phyloP scores from a whole-genome alignment of 2,329 filamentous ascomycete genomes.

The Amylocarpus encephaloides region DNA sequence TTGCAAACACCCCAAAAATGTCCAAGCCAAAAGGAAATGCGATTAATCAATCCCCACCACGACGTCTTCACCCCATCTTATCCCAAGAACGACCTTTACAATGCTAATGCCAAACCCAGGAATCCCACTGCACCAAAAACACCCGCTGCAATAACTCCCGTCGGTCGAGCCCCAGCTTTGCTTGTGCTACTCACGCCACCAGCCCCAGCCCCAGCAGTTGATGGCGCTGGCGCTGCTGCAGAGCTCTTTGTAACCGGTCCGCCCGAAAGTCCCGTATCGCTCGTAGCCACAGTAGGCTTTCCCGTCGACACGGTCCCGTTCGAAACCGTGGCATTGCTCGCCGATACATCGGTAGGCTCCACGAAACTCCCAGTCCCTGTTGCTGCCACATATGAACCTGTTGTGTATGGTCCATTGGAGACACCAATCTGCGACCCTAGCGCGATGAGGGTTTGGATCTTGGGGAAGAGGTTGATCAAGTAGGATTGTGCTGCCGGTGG shows the following conservation, averaged over 20 bases:
- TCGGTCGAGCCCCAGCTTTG: conserved; percentile 9
- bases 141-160: conserved; percentile 10
- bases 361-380: background rate
- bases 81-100: conserved; percentile 5
- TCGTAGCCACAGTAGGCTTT: background rate
- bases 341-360: background rate
- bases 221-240: background rate
- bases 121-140: conserved; percentile 16
- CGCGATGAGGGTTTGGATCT: background rate
- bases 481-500: conserved; percentile 9
- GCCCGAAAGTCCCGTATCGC: background rate
- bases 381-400: background rate
- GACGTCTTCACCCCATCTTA: too few species aligned
- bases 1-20: too few species aligned
- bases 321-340: background rate
- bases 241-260: background rate
- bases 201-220: background rate
- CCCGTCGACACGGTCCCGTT: conserved; percentile 6
- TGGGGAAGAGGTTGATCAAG: background rate
- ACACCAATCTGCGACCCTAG: conserved; percentile 5
- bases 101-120: conserved; percentile 14
- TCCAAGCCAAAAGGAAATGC: too few species aligned
- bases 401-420: too few species aligned
- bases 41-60: too few species aligned
- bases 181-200: background rate